Conservation (phyloP, 257 asterid genomes). For the Ophiorrhiza pumila region DNA sequence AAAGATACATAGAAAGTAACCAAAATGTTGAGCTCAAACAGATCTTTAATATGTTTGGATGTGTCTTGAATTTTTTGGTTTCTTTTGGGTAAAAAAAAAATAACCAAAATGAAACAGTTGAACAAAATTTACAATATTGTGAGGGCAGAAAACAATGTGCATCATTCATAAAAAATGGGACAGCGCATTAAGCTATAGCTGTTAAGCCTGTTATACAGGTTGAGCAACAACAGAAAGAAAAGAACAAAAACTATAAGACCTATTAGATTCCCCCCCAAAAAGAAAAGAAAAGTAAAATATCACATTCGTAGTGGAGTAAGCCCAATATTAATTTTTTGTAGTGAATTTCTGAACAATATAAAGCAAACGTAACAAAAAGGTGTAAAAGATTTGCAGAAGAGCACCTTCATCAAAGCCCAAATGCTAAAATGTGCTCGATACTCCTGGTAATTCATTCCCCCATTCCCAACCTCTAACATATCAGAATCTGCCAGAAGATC, state of each 20-base stretch:
- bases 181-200: not conserved
- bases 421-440: constrained; percentile 93
- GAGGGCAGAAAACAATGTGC: not conserved
- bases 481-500: constrained; percentile 72
- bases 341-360: not conserved
- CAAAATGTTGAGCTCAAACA: no score
- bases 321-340: not conserved
- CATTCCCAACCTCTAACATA: constrained; percentile 97
- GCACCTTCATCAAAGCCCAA: constrained; percentile 98
- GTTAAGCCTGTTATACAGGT: not conserved
- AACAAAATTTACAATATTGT: not conserved
- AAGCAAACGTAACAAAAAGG: not conserved
- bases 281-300: no score
- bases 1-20: not conserved
- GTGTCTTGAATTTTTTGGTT: no score
- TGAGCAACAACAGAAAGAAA: not conserved
- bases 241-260: not conserved
- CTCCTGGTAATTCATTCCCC: constrained; percentile 85
- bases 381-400: not conserved
- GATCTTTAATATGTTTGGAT: no score
- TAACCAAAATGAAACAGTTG: not conserved
- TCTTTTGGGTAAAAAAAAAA: no score
- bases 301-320: not conserved
- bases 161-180: not conserved
- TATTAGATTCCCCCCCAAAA: not conserved